phyloP scores from a whole-genome alignment of 2,329 filamentous ascomycete species.

The Hypoxylon sp. region DNA sequence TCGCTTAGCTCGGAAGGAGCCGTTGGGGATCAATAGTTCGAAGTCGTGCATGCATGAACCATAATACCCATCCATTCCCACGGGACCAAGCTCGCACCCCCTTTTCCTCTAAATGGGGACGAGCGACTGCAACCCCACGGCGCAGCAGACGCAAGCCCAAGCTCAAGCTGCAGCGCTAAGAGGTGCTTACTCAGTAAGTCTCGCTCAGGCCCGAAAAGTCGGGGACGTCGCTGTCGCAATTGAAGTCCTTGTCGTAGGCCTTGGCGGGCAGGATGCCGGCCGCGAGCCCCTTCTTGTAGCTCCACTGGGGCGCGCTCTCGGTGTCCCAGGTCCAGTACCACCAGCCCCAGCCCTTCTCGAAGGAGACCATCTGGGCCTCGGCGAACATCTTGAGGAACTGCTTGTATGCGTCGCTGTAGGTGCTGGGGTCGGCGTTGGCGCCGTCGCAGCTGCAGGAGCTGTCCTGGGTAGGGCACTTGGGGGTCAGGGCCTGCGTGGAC shows the following conservation, averaged over 20 bases:
- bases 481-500: constrained; percentile 72
- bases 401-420: constrained; percentile 82
- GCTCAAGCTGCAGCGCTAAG: background rate
- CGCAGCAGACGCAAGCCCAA: background rate
- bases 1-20: constrained; percentile 14
- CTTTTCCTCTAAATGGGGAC: background rate
- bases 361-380: constrained; percentile 94
- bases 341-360: constrained; percentile 95
- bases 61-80: background rate
- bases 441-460: constrained; percentile 76
- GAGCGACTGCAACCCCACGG: background rate
- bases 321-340: constrained; percentile 99
- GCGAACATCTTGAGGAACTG: constrained; percentile 89
- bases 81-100: constrained; percentile 1
- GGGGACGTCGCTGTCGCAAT: constrained; percentile 71
- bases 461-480: constrained; percentile 78
- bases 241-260: constrained; percentile 78
- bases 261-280: constrained; percentile 84
- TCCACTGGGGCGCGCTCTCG: constrained; percentile 89
- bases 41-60: constrained; percentile 6
- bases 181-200: constrained; percentile 55
- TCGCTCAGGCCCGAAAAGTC: constrained; percentile 66
- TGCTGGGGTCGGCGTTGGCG: constrained; percentile 79
- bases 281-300: constrained; percentile 82
- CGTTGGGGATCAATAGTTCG: constrained; percentile 5